A percentile compares a stretch with the other conserved stretches of the same genome.
These are phyloP conservation scores for Sambucus nigra DNA, from an alignment of 129 eudicot genomes.

Conservation along the genomic window DNA sequence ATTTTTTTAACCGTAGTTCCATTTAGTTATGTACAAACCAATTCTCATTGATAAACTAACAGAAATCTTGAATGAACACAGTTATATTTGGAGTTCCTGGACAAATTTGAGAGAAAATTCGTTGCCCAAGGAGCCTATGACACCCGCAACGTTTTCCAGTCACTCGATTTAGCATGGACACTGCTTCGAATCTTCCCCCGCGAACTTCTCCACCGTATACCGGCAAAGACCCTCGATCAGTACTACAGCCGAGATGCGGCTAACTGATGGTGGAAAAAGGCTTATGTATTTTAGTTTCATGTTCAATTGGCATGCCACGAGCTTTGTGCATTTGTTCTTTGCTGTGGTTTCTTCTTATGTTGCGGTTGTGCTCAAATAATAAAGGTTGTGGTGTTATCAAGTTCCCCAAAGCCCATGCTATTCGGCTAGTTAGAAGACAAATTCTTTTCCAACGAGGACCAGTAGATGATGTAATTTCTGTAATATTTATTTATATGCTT, in stretches of 20 bases:
- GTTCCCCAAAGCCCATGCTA: constrained; percentile 9
- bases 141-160: constrained; percentile 95
- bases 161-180: constrained; percentile 96
- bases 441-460: constrained; percentile 7
- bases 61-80: constrained; percentile 16
- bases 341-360: constrained; percentile 5
- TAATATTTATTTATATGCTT: too few relatives aligned
- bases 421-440: background rate
- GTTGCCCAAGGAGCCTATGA: constrained; percentile 99
- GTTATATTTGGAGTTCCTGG: constrained; percentile 92
- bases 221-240: constrained; percentile 94
- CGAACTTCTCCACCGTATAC: constrained; percentile 98
- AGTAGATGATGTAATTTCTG: too few relatives aligned
- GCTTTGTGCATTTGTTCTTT: constrained; percentile 10
- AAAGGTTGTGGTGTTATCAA: constrained; percentile 9
- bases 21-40: background rate
- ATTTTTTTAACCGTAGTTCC: background rate
- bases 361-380: background rate
- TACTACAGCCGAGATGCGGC: constrained; percentile 92
- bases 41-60: background rate
- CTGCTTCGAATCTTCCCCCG: constrained; percentile 93
- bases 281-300: constrained; percentile 14
- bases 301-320: background rate
- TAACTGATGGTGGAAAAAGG: constrained; percentile 26
- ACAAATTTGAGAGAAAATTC: constrained; percentile 97